A percentile compares a stretch with the other conserved stretches of the same genome.
phyloP scores from a whole-genome alignment of 768 basidiomycete genomes.

The Lactarius hatsudake region DNA sequence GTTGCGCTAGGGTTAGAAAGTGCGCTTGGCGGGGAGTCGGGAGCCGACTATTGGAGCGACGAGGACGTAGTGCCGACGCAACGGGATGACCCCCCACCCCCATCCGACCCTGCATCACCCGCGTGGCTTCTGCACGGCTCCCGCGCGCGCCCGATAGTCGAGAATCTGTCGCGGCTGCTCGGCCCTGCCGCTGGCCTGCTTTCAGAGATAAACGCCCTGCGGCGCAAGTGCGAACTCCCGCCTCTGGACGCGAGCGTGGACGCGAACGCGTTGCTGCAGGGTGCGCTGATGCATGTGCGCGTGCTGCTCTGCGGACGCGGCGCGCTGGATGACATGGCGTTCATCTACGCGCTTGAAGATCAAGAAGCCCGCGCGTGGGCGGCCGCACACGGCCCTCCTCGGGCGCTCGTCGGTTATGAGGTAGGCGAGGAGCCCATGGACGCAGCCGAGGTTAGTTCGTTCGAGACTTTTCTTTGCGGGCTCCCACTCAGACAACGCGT shows the following conservation, averaged over 20 bases:
- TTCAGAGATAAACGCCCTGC: conserved; percentile 55
- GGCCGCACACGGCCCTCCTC: conserved; percentile 34
- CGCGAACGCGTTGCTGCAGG: conserved; percentile 48
- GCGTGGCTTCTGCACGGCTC: conserved; percentile 70
- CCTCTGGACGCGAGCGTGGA: conserved; percentile 37
- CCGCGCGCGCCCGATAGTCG: conserved; percentile 46
- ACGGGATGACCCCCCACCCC: conserved; percentile 38
- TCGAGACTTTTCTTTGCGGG: background rate
- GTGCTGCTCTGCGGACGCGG: conserved; percentile 65
- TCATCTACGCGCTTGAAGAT: conserved; percentile 64
- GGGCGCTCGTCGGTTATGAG: conserved; percentile 23
- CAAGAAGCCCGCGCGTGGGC: conserved; percentile 51
- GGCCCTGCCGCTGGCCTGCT: conserved; percentile 46
- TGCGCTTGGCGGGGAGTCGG: conserved; percentile 1
- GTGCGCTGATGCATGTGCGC: conserved; percentile 67
- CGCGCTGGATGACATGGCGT: conserved; percentile 67
- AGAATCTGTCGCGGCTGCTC: conserved; percentile 39
- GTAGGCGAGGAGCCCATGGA: conserved; percentile 29
- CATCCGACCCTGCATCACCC: conserved; percentile 17
- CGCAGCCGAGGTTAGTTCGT: conserved; percentile 35
- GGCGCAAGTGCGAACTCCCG: conserved; percentile 51
- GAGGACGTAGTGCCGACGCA: conserved; percentile 56
- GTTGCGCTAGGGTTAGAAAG: conserved; percentile 54
- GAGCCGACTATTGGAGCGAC: conserved; percentile 9
- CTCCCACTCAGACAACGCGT: conserved; percentile 14